Evolutionary conservation across 768 basidiomycete genomes (phyloP).

Genomic region (Leccinum aurantiacum): DNA sequence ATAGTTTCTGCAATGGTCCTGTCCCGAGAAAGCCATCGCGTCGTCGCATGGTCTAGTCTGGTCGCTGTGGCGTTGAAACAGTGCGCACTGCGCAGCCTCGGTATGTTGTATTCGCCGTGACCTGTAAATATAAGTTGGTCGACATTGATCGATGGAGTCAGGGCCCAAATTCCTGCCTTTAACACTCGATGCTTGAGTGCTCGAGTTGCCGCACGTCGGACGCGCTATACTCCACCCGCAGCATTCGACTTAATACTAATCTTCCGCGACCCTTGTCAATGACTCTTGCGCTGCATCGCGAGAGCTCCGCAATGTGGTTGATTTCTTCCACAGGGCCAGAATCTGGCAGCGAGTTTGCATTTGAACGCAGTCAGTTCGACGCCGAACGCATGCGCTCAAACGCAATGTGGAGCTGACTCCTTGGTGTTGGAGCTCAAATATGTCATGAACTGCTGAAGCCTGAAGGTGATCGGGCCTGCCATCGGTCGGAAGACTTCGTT

Average conservation of each 20-base stretch:
- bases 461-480: not conserved
- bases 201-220: not conserved
- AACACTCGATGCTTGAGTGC: not conserved
- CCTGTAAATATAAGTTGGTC: not conserved
- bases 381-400: not conserved
- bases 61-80: too few species aligned
- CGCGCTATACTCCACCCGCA: not conserved
- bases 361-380: not conserved
- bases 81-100: not conserved
- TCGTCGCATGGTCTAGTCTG: too few species aligned
- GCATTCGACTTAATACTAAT: not conserved
- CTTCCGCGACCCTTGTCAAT: not conserved
- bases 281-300: not conserved
- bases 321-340: not conserved
- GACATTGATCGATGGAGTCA: not conserved
- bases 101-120: not conserved
- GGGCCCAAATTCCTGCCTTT: not conserved
- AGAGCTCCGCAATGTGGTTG: not conserved
- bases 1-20: too few species aligned
- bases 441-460: not conserved
- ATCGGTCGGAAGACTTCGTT: not conserved
- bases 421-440: not conserved
- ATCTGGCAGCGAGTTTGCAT: not conserved
- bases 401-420: not conserved
- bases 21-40: too few species aligned